A percentile compares a stretch with the other conserved stretches of the same genome.
phyloP scores from a whole-genome alignment of 2,329 filamentous ascomycete genomes.

The Trichoderma polysporum region DNA sequence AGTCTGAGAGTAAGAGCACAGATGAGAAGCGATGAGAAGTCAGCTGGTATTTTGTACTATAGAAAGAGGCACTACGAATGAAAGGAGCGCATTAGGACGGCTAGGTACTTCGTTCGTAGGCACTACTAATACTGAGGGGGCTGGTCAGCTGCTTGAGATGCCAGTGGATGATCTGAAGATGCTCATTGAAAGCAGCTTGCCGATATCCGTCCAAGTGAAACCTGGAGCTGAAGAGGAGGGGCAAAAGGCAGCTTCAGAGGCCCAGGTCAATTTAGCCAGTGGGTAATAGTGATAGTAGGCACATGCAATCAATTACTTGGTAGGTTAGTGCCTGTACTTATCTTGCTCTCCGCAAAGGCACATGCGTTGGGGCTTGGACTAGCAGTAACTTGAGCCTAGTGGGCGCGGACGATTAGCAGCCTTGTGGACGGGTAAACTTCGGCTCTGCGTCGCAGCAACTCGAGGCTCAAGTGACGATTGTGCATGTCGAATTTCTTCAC shows the following conservation, averaged over 20 bases:
- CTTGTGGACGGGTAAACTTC: constrained; percentile 23
- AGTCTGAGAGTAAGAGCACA: not conserved
- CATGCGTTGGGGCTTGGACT: not conserved
- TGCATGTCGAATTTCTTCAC: constrained; percentile 1
- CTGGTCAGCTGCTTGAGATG: not conserved
- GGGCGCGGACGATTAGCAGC: not conserved
- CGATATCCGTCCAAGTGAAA: not conserved
- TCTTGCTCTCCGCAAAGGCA: not conserved
- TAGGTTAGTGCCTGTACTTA: not conserved
- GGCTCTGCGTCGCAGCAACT: constrained; percentile 18
- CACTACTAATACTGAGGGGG: not conserved
- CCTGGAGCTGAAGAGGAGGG: not conserved
- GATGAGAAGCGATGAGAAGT: not conserved
- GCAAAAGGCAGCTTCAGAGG: not conserved
- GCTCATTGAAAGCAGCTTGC: not conserved
- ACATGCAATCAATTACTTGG: not conserved
- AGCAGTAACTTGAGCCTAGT: not conserved
- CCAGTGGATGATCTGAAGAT: constrained; percentile 7
- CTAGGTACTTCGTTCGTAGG: not conserved
- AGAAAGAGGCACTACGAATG: not conserved
- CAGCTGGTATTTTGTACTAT: not conserved
- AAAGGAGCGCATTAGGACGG: constrained; percentile 2
- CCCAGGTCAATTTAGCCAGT: not conserved
- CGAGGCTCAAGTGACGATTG: constrained; percentile 20
- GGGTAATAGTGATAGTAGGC: not conserved